Conservation (phyloP, 257 asterid genomes). For the Nicotiana knightiana region DNA sequence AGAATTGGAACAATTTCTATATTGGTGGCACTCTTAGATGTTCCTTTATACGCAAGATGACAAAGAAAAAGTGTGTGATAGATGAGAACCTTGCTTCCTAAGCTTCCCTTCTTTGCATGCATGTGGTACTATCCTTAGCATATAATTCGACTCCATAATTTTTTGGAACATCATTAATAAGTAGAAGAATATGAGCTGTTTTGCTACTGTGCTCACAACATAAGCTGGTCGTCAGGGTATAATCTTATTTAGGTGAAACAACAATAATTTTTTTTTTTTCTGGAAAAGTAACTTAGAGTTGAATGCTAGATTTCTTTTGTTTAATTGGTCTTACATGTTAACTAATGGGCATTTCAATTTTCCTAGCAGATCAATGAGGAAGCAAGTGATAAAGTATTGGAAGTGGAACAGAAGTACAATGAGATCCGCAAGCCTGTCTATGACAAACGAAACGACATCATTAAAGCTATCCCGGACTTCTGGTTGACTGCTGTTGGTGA, state of each 20-base stretch:
- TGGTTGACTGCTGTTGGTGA: conserved; percentile 91
- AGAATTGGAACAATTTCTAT: not conserved
- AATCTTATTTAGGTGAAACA: not conserved
- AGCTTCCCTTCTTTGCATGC: not conserved
- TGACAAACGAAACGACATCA: conserved; percentile 63
- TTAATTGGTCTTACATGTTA: not conserved
- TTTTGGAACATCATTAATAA: not conserved
- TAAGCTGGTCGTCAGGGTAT: not conserved
- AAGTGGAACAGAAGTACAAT: conserved; percentile 83
- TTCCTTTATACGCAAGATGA: not conserved
- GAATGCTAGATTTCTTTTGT: not conserved
- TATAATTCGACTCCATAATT: not conserved
- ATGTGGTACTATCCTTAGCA: not conserved
- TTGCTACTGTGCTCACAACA: not conserved
- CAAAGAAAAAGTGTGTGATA: not conserved
- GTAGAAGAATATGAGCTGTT: not conserved
- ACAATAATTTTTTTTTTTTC: not conserved
- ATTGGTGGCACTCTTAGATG: not conserved
- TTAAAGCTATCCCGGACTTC: conserved; percentile 79
- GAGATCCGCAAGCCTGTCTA: conserved; percentile 84
- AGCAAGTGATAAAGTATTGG: conserved; percentile 89
- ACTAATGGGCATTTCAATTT: not conserved
- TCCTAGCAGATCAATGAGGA: conserved; percentile 83
- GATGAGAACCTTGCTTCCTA: not conserved
- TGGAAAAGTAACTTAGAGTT: not conserved